A percentile compares a stretch with the other conserved stretches of the same genome.
phyloP scores from a whole-genome alignment of 768 basidiomycete genomes.

The Collybiopsis luxurians region DNA sequence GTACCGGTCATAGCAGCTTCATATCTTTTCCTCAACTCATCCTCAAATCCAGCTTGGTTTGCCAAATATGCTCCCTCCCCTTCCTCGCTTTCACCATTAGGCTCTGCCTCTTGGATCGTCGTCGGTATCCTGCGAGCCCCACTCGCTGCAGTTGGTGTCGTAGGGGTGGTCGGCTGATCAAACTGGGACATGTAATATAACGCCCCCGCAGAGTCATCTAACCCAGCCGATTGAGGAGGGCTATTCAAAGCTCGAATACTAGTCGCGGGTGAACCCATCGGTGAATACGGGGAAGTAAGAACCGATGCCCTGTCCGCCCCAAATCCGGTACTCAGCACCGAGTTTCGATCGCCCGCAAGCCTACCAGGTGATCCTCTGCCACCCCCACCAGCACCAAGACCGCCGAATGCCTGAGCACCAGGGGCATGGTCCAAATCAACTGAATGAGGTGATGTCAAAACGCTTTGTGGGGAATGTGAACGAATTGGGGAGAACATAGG shows the following conservation, averaged over 20 bases:
- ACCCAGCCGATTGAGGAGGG: neutral
- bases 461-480: slow-evolving; percentile 17
- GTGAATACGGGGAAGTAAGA: slow-evolving; percentile 39
- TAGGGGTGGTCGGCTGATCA: slow-evolving; percentile 26
- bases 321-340: slow-evolving; percentile 2
- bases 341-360: no score
- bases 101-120: slow-evolving; percentile 38
- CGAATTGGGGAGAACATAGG: neutral
- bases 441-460: slow-evolving; percentile 35
- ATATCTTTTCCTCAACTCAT: neutral
- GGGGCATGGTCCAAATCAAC: slow-evolving; percentile 9
- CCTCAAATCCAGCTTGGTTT: no score
- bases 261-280: slow-evolving; percentile 13
- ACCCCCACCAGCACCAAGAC: neutral
- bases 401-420: neutral
- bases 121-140: slow-evolving; percentile 39
- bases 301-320: slow-evolving; percentile 18
- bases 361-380: no score
- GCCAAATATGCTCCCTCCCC: no score
- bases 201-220: slow-evolving; percentile 56
- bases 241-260: neutral
- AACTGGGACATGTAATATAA: slow-evolving; percentile 69
- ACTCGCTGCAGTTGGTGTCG: slow-evolving; percentile 10
- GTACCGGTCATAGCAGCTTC: neutral
- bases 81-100: neutral